Evolutionary conservation across 805 yeast genomes (phyloP), one percentile per base, ranked within the genome.

Genomic region (Scheffersomyces lignosus): DNA sequence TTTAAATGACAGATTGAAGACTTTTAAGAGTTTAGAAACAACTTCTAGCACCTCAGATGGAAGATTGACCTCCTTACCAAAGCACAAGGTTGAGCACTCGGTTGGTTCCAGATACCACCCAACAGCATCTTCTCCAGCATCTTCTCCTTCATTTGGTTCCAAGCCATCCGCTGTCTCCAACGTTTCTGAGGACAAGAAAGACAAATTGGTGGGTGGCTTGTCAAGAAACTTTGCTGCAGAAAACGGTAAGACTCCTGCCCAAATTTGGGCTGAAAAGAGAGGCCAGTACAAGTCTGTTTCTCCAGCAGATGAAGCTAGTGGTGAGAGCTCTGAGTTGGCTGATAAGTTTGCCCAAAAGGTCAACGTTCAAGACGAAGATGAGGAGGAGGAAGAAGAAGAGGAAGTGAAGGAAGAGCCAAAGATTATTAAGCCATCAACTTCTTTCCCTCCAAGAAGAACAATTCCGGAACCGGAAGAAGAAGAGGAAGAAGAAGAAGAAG

Each of bases 241-340:
- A 43, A 77, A 73, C 43, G 96, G 96, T 43, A 86, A 87, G 62
- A 85, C 96, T 5, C 96, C 97, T 16, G 96, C 96, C 18, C 96
- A 89, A 65, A 52, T 87, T 18, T 89, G 97, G 97, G 97, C 96
- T 16, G 96, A 85, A 57, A 85, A 82, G 66, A 80, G 83, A 55
- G 95, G 88, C 32, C 74, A 81, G 56, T 78, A 70, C 50, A 75
- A 71, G 48, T 64, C 67, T 30, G 77, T 67, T 32, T 20, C 56
- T 9, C 49, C 60, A 20, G 49, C 51, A 10, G 35, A 49, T 4
- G 43, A 38, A n/a, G 42, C 35, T 9, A 7, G 9, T 7, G 54
- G 43, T n/a, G 48, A 45, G 41, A 35, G 43, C 10, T 32, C 43
- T 18, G 47, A 48, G 7, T 37, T 54, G 32, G 44, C 46, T n/a